These are phyloP conservation scores for Aspergillus ellipticus DNA, from an alignment of 495 filamentous ascomycete genomes.

Conservation along the genomic window DNA sequence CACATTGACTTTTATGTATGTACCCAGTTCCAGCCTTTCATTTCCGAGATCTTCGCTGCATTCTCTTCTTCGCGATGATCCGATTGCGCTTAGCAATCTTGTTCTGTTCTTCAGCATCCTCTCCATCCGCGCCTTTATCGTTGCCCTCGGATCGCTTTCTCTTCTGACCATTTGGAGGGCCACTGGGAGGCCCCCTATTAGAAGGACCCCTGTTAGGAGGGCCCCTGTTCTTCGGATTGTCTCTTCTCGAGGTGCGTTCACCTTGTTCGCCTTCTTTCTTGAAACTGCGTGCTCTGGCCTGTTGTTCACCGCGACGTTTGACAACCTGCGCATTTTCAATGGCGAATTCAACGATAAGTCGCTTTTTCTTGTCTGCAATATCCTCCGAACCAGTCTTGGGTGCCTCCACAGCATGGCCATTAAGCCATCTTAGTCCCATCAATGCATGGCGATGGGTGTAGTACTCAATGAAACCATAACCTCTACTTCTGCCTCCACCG, in stretches of 20 bases:
- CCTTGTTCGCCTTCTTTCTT: slow-evolving; percentile 23
- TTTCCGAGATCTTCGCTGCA: slow-evolving; percentile 51
- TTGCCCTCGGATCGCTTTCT: slow-evolving; percentile 40
- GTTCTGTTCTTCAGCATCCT: slow-evolving; percentile 41
- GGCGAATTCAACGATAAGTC: slow-evolving; percentile 93
- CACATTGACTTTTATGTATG: slow-evolving; percentile 8
- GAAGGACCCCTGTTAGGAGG: neutral
- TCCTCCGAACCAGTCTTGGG: slow-evolving; percentile 35
- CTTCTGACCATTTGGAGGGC: slow-evolving; percentile 27
- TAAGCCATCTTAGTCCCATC: slow-evolving; percentile 93
- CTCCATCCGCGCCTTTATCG: slow-evolving; percentile 24
- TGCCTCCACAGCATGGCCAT: slow-evolving; percentile 66
- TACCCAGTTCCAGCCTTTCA: slow-evolving; percentile 28
- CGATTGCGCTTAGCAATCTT: slow-evolving; percentile 58
- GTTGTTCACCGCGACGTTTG: slow-evolving; percentile 64
- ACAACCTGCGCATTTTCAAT: slow-evolving; percentile 98
- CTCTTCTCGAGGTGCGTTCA: slow-evolving; percentile 15
- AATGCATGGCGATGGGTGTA: slow-evolving; percentile 88
- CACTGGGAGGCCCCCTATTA: neutral
- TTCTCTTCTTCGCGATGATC: slow-evolving; percentile 67
- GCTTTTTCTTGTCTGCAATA: slow-evolving; percentile 60
- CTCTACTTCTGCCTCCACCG: slow-evolving; percentile 76
- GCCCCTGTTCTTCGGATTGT: slow-evolving; percentile 20
- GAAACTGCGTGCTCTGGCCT: slow-evolving; percentile 52
- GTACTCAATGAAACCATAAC: slow-evolving; percentile 98